Evolutionary conservation across 345 rosid species (phyloP).

Genomic region (Linum usitatissimum): DNA sequence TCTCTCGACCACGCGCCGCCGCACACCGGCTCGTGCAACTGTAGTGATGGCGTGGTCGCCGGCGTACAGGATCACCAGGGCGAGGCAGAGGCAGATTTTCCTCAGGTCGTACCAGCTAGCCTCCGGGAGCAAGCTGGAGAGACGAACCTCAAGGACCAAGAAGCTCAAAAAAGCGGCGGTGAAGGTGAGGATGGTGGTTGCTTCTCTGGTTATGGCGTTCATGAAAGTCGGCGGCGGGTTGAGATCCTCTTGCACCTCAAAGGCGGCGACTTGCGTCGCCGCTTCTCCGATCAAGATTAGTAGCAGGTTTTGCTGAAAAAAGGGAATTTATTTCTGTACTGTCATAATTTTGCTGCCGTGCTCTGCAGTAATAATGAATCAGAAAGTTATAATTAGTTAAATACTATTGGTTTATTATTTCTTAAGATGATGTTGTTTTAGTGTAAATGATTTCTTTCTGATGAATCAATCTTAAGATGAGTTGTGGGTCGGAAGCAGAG

Average conservation of each 20-base stretch:
- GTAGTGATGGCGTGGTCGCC: conserved; percentile 6
- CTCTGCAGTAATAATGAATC: too few relatives aligned
- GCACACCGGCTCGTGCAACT: background rate
- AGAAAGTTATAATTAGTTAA: too few relatives aligned
- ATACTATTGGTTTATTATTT: too few relatives aligned
- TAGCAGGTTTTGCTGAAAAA: background rate
- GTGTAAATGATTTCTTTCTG: too few relatives aligned
- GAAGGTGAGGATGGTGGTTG: conserved; percentile 23
- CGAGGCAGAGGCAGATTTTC: conserved; percentile 37
- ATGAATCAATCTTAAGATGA: too few relatives aligned
- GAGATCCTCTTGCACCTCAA: background rate
- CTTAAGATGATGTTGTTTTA: too few relatives aligned
- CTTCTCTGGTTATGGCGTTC: conserved; percentile 13
- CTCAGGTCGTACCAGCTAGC: conserved; percentile 36
- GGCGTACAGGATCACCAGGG: conserved; percentile 28
- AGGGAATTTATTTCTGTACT: too few relatives aligned
- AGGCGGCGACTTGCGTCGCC: background rate
- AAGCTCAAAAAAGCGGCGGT: conserved; percentile 27
- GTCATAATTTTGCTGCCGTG: too few relatives aligned
- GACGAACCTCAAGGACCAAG: conserved; percentile 10
- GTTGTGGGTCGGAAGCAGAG: too few relatives aligned
- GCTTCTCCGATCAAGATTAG: background rate
- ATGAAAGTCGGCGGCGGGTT: background rate
- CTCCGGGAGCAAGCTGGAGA: conserved; percentile 11
- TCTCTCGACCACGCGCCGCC: background rate